Conservation (phyloP, 2,329 filamentous ascomycete species). For the Cordyceps cicadae region DNA sequence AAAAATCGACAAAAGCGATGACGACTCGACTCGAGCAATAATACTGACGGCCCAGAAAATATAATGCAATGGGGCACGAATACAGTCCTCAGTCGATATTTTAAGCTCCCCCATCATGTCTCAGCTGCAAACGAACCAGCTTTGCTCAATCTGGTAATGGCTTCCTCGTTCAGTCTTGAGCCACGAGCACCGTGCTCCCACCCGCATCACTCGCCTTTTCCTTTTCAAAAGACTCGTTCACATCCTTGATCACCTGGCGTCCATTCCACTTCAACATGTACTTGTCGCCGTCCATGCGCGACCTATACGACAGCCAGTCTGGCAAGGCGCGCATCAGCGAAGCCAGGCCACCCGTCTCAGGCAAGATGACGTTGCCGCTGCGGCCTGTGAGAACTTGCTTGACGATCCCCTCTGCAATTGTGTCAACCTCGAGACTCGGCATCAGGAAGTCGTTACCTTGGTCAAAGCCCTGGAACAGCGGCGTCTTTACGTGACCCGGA, state of each 20-base stretch:
- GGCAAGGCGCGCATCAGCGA: slow-evolving; percentile 45
- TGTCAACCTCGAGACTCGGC: slow-evolving; percentile 30
- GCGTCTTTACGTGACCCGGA: slow-evolving; percentile 35
- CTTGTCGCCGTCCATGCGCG: slow-evolving; percentile 34
- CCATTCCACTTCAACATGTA: slow-evolving; percentile 38
- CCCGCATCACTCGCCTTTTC: slow-evolving; percentile 20
- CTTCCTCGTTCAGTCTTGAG: slow-evolving; percentile 14
- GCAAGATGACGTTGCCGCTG: slow-evolving; percentile 40
- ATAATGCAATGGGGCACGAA: neutral
- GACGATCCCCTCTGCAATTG: slow-evolving; percentile 39
- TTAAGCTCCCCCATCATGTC: neutral
- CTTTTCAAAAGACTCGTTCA: slow-evolving; percentile 30
- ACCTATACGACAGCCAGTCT: slow-evolving; percentile 52
- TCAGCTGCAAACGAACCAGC: neutral
- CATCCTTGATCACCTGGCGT: slow-evolving; percentile 39
- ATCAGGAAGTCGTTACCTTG: slow-evolving; percentile 33
- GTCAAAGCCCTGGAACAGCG: slow-evolving; percentile 42
- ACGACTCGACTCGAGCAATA: neutral
- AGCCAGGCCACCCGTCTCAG: slow-evolving; percentile 31
- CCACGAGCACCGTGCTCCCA: slow-evolving; percentile 32
- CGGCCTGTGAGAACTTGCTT: slow-evolving; percentile 40
- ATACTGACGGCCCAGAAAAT: neutral
- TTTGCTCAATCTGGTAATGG: neutral
- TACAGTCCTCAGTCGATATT: neutral
- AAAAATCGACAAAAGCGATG: neutral